A percentile compares a stretch with the other conserved stretches of the same genome.
phyloP scores from a whole-genome alignment of 2,329 filamentous ascomycete genomes.

The Ophiocordyceps unilateralis region DNA sequence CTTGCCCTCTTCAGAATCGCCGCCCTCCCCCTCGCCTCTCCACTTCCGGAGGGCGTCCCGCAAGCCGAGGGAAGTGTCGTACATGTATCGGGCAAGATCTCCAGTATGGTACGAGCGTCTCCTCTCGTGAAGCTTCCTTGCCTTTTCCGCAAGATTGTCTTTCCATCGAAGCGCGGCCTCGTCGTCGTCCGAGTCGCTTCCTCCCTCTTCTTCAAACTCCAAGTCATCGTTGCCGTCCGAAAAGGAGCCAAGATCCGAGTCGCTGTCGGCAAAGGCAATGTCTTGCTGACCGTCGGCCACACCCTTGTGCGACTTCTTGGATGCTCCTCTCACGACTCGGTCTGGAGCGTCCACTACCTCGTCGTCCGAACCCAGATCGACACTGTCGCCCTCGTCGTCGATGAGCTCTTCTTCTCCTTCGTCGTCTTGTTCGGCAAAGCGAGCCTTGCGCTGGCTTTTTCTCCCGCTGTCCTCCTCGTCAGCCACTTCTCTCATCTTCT shows the following conservation, averaged over 20 bases:
- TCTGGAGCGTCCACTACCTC: constrained; percentile 37
- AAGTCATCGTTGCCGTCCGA: constrained; percentile 36
- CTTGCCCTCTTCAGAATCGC: constrained; percentile 31
- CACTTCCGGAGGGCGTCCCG: constrained; percentile 62
- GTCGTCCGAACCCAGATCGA: constrained; percentile 30
- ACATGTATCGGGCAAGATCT: constrained; percentile 77
- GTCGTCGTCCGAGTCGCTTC: constrained; percentile 30
- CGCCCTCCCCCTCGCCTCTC: constrained; percentile 46
- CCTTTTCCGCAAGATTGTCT: constrained; percentile 62
- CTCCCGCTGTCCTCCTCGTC: constrained; percentile 39
- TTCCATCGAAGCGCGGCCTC: constrained; percentile 71
- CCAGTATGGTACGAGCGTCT: constrained; percentile 58
- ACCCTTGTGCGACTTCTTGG: constrained; percentile 18
- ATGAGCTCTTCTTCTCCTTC: constrained; percentile 31
- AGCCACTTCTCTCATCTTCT: constrained; percentile 42
- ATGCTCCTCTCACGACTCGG: too few species aligned
- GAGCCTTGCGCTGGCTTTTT: constrained; percentile 38
- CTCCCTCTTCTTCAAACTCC: constrained; percentile 7
- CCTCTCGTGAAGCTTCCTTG: constrained; percentile 51
- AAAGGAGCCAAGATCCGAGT: constrained; percentile 86
- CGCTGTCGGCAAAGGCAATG: constrained; percentile 83
- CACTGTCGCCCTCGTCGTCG: constrained; percentile 41
- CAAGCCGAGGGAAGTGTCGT: constrained; percentile 63
- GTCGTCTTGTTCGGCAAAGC: constrained; percentile 39
- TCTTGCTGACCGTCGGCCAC: constrained; percentile 46